Evolutionary conservation across 331 rosid genomes (phyloP), one percentile per base, ranked within the genome.

Genomic region (Malus hybrid): DNA sequence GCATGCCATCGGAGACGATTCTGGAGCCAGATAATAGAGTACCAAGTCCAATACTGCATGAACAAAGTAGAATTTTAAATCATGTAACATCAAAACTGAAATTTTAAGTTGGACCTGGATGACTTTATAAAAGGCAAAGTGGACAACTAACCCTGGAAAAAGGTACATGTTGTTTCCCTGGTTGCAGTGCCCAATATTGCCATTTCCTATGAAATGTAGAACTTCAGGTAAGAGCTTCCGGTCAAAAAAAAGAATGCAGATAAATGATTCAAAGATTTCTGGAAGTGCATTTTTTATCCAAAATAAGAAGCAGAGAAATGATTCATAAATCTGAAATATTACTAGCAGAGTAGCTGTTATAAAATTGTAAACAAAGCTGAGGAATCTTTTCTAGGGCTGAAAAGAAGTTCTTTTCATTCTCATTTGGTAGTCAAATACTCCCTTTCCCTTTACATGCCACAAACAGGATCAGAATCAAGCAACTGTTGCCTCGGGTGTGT

Each of bases 131-230:
- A 52, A 67, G 52, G 5, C 36, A n/a, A 68, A 65, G 80, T 76
- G 76, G 74, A 24, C 22, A 79, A 85, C 97, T 75, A 83, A 92
- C 99, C 99, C 99, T 28, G 99, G 99, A 88, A 95, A 95, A 52
- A 95, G 98, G 85, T 95, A 95, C 99, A 95, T 95, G 87, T 95
- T 95, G 87, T 95, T 95, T 74, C 99, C 99, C 81, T 95, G 99
- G 88, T 95, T 95, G 89, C 96, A 95, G 87, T 92, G 97, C 72
- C 99, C 99, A 77, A 88, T 80, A 24, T 7, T 84, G 77, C 93
- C 98, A 80, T 95, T 88, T 55, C 93, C 99, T 94, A 82, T 77
- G 77, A 62, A 83, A 83, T 48, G 42, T 61, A 36, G 71, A 76
- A 71, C 39, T 72, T 36, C 32, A 75, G 39, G 59, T 75, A 36